Percentiles rank a stretch among this genome's conserved stretches.
Conservation (phyloP, 2,329 filamentous ascomycete genomes). For the Calycina marina region DNA sequence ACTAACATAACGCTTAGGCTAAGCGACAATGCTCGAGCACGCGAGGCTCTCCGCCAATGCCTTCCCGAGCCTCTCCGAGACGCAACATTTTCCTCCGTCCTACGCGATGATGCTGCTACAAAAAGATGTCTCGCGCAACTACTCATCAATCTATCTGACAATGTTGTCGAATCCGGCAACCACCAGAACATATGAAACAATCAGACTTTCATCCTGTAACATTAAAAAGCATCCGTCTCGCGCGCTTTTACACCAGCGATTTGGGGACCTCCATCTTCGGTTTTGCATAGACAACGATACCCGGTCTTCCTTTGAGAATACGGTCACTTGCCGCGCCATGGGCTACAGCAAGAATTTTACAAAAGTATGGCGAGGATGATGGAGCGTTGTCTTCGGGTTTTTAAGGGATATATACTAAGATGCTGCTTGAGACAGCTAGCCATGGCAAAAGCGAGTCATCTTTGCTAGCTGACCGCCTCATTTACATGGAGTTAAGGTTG, state of each 20-base stretch:
- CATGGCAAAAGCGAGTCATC: too few relatives aligned
- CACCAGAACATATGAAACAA: constrained; percentile 20
- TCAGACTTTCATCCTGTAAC: constrained; percentile 16
- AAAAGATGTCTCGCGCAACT: constrained; percentile 97
- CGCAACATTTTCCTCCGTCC: constrained; percentile 89
- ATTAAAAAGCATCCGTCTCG: too few relatives aligned
- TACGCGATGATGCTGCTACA: constrained; percentile 91
- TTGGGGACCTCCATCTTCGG: constrained; percentile 18
- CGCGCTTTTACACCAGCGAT: too few relatives aligned
- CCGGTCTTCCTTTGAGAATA: constrained; percentile 19
- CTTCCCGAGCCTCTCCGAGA: constrained; percentile 97
- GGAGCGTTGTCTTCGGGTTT: constrained; percentile 13
- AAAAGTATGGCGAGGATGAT: constrained; percentile 17
- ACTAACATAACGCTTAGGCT: constrained; percentile 39
- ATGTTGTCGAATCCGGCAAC: constrained; percentile 38
- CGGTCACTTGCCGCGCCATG: constrained; percentile 13
- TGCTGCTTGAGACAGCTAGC: constrained; percentile 1
- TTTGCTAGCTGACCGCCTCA: constrained; percentile 12
- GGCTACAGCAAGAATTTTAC: constrained; percentile 14
- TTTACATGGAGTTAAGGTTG: constrained; percentile 17
- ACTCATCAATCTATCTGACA: constrained; percentile 89
- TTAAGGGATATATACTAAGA: constrained; percentile 6
- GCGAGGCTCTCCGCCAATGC: constrained; percentile 89
- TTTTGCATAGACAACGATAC: constrained; percentile 24
- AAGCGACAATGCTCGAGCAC: constrained; percentile 89